phyloP scores from a whole-genome alignment of 352 stramenopile species.

The Globisporangium paroecandrum region DNA sequence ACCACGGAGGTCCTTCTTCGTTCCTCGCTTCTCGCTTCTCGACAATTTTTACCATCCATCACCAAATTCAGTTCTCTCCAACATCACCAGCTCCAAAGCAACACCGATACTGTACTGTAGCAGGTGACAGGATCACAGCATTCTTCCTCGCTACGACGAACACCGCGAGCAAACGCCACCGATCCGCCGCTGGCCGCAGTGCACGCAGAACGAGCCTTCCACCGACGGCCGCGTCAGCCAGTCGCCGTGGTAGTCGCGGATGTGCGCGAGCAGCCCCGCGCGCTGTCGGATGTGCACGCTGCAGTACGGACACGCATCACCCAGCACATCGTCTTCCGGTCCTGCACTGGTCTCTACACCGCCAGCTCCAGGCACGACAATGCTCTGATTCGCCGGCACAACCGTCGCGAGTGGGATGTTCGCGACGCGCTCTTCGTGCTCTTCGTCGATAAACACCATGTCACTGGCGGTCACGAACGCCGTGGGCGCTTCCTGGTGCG shows the following conservation, averaged over 20 bases:
- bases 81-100: not conserved
- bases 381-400: slow-evolving; percentile 3
- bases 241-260: slow-evolving; percentile 51
- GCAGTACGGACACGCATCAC: slow-evolving; percentile 57
- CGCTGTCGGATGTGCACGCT: slow-evolving; percentile 36
- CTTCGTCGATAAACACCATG: slow-evolving; percentile 54
- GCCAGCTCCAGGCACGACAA: not conserved
- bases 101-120: not conserved
- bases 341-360: not conserved
- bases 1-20: not conserved
- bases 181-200: slow-evolving; percentile 40
- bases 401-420: slow-evolving; percentile 35
- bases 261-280: slow-evolving; percentile 41
- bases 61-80: not conserved
- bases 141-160: slow-evolving; percentile 8
- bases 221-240: slow-evolving; percentile 48
- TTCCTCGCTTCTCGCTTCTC: not conserved
- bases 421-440: slow-evolving; percentile 31
- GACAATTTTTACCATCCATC: not conserved
- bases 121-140: not conserved
- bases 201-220: slow-evolving; percentile 46
- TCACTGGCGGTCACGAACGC: slow-evolving; percentile 48
- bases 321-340: slow-evolving; percentile 30
- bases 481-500: slow-evolving; percentile 23
- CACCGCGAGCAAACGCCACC: slow-evolving; percentile 44